phyloP scores from a whole-genome alignment of 2,329 filamentous ascomycete species.

The Cytospora chrysosperma region DNA sequence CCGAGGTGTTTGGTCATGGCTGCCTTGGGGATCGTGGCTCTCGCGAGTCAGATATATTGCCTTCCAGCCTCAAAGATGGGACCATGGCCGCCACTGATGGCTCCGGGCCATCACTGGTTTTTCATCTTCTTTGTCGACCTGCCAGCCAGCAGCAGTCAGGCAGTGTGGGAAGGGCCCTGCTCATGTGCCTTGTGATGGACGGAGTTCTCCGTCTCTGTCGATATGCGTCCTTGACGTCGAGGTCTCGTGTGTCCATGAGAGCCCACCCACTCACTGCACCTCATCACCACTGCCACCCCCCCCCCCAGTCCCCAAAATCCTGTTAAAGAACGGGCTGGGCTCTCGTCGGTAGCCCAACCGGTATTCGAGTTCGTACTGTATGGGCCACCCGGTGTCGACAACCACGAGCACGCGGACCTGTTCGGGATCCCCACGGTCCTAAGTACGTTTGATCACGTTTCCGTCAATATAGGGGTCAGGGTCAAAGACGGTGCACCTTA shows the following conservation, averaged over 20 bases:
- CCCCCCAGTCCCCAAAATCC: background rate
- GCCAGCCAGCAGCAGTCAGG: no score
- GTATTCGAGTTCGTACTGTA: background rate
- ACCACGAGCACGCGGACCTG: background rate
- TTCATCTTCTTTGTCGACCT: no score
- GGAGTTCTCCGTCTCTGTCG: no score
- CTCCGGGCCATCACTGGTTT: no score
- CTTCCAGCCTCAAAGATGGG: background rate
- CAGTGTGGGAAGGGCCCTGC: no score
- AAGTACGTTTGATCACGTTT: background rate
- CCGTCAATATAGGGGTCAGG: background rate
- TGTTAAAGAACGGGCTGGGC: background rate
- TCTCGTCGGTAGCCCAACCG: background rate
- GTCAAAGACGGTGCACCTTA: constrained; percentile 6
- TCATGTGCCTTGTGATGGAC: no score
- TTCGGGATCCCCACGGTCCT: background rate
- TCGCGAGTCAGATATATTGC: constrained; percentile 14
- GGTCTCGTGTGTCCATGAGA: no score
- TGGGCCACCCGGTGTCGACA: constrained; percentile 5
- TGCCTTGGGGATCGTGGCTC: background rate
- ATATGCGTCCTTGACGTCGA: no score
- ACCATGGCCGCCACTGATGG: background rate
- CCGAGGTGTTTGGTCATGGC: constrained; percentile 14
- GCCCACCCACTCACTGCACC: no score
- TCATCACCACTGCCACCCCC: background rate